Percentiles rank a stretch among this genome's conserved stretches.
These are phyloP conservation scores for Candida koratica DNA, from an alignment of 805 yeast genomes.

Conservation along the genomic window DNA sequence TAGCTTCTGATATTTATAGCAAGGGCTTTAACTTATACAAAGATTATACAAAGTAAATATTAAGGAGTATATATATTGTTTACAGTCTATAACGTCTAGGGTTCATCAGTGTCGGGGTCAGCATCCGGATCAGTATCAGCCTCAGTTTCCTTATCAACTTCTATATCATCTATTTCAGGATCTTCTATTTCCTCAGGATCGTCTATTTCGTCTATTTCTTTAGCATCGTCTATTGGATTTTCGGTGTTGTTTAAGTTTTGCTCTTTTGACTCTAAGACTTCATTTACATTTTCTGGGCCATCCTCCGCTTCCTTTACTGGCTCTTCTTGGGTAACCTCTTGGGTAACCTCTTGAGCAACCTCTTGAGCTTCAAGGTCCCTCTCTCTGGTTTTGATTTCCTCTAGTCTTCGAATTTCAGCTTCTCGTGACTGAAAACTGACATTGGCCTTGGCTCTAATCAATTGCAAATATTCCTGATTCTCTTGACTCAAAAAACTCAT, in stretches of 20 bases:
- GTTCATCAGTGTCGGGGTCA: neutral
- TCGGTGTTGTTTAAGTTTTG: too few relatives aligned
- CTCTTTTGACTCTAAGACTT: too few relatives aligned
- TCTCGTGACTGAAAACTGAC: conserved; percentile 41
- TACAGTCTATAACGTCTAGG: too few relatives aligned
- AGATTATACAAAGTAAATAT: conserved; percentile 14
- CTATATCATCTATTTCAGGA: conserved; percentile 7
- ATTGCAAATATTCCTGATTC: conserved; percentile 51
- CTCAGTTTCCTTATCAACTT: conserved; percentile 7
- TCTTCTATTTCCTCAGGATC: conserved; percentile 5
- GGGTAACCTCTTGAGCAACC: conserved; percentile 38
- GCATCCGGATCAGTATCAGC: neutral
- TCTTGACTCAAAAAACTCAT: conserved; percentile 52
- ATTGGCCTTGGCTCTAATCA: conserved; percentile 42
- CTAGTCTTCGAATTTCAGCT: conserved; percentile 13
- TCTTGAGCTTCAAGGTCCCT: conserved; percentile 14
- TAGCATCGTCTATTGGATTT: too few relatives aligned
- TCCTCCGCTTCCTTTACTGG: neutral
- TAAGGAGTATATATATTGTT: neutral
- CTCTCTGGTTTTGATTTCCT: neutral
- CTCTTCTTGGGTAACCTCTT: conserved; percentile 44
- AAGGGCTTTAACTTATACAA: conserved; percentile 21
- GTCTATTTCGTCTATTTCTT: conserved; percentile 15
- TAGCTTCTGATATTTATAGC: conserved; percentile 18
- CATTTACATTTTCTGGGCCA: conserved; percentile 4